These are phyloP conservation scores for Leccinum aurantiacum DNA, from an alignment of 768 basidiomycete species.

Conservation along the genomic window DNA sequence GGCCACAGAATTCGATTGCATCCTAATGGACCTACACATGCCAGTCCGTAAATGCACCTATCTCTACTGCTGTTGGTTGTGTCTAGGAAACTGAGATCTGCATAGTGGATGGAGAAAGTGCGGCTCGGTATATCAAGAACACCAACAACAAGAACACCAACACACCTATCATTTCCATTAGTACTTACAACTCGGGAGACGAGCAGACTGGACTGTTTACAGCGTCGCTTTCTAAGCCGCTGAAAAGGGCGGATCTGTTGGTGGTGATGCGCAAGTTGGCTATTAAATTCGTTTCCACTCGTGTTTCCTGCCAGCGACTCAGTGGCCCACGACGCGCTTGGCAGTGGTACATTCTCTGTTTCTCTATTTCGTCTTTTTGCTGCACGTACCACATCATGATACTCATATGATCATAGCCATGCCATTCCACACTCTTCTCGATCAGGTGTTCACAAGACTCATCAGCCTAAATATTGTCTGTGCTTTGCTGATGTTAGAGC, in stretches of 20 bases:
- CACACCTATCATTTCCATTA: slow-evolving; percentile 91
- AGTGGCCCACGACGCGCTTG: neutral
- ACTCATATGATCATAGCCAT: slow-evolving; percentile 32
- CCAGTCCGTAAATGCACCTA: too few relatives aligned
- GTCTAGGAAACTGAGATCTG: slow-evolving; percentile 12
- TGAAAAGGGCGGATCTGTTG: slow-evolving; percentile 85
- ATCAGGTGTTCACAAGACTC: slow-evolving; percentile 28
- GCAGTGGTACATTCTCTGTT: slow-evolving; percentile 25
- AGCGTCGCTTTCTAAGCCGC: slow-evolving; percentile 82
- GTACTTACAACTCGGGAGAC: slow-evolving; percentile 78
- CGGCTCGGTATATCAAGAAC: slow-evolving; percentile 95
- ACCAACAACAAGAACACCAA: slow-evolving; percentile 93
- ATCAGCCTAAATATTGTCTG: slow-evolving; percentile 26
- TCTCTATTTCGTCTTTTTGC: slow-evolving; percentile 30
- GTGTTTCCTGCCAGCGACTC: slow-evolving; percentile 21
- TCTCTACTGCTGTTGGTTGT: neutral
- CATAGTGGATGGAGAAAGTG: slow-evolving; percentile 91
- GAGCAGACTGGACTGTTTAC: slow-evolving; percentile 71
- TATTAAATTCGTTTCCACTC: slow-evolving; percentile 51
- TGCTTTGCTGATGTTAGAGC: slow-evolving; percentile 30
- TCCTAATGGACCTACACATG: too few relatives aligned
- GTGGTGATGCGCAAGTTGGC: slow-evolving; percentile 75
- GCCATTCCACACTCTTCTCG: slow-evolving; percentile 29
- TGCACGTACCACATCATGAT: slow-evolving; percentile 25
- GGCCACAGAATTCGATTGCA: too few relatives aligned